Evolutionary conservation across 371 early-diverging fungal genomes (phyloP), one percentile per base, ranked within the genome.

Genomic region (Mucor irregularis): DNA sequence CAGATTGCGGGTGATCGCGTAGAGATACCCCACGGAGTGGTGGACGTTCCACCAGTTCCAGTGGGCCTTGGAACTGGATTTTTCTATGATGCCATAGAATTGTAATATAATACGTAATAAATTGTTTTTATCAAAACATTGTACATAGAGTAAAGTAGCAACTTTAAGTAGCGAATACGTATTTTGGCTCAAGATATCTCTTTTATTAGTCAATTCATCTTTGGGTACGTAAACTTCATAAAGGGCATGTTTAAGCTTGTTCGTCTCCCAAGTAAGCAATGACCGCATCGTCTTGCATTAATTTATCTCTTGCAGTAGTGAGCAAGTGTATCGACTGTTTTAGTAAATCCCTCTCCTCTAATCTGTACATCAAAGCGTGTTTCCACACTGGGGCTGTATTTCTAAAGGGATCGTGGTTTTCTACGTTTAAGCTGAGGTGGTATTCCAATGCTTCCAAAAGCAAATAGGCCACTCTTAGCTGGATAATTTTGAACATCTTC

Each of bases 1-100:
- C 88, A 87, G 53, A 68, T 91, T 48, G 86, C 83, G 4, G 90
- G 85, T 11, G 88, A 90, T 55, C 66, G 80, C 11, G 73, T 83
- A 5, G 83, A 80, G 44, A 71, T 83, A 0, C 83, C 83, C 3
- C 78, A 77, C 49, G 66, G 69, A 21, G 57, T 65, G 16, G 25
- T 76, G n/a, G 80, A 80, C 25, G 56, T 74, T 21, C 80, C 80
- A 7, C 63, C 73, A 29, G 68, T 80, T 5, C 76, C 76, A 13
- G 49, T 53, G 26, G 80, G 80, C 2, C 46, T 70, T 8, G 73
- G 74, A 1, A 57, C 70, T 22, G 73, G 76, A 0, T 80, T 76
- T 39, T 76, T 64, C 61, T 79, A 73, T 33, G 58, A 74, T 47
- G 19, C 58, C 0, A 17, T 58, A 26, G 64, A 64, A 24, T 43